Percentiles rank a stretch among this genome's conserved stretches.
Conservation (phyloP, 1,139 yeast species). For the Protomyces pachydermus region DNA sequence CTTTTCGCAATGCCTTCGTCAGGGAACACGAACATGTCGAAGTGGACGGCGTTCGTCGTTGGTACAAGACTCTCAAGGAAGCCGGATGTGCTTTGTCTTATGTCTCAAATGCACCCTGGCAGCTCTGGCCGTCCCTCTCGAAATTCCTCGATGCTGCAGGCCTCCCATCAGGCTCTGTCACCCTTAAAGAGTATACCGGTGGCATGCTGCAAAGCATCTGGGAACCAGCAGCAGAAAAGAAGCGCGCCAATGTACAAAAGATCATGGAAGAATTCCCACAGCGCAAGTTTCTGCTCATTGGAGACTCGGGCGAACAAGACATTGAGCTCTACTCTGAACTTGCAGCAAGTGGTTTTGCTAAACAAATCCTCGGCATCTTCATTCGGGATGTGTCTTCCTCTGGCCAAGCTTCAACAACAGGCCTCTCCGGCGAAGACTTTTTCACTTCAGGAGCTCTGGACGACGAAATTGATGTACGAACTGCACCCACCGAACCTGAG, state of each 20-base stretch:
- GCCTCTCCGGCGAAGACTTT: slow-evolving; percentile 22
- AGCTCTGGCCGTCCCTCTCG: slow-evolving; percentile 60
- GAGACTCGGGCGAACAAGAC: slow-evolving; percentile 95
- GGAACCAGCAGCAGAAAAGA: slow-evolving; percentile 82
- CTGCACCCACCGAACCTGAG: background rate
- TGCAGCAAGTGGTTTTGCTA: slow-evolving; percentile 53
- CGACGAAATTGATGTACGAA: slow-evolving; percentile 8
- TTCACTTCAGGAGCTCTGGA: slow-evolving; percentile 16
- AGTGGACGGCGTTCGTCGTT: slow-evolving; percentile 65
- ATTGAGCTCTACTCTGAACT: slow-evolving; percentile 81
- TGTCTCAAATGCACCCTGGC: slow-evolving; percentile 95
- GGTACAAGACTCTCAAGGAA: slow-evolving; percentile 51
- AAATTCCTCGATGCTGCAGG: slow-evolving; percentile 54
- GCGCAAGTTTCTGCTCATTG: slow-evolving; percentile 73
- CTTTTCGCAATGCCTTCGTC: slow-evolving; percentile 70
- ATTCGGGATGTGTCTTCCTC: slow-evolving; percentile 63
- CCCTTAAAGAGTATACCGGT: slow-evolving; percentile 79
- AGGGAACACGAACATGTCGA: slow-evolving; percentile 60
- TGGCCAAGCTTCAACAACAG: slow-evolving; percentile 9
- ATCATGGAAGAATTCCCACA: slow-evolving; percentile 71
- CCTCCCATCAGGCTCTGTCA: slow-evolving; percentile 76
- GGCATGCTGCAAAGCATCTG: slow-evolving; percentile 63
- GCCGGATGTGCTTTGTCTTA: slow-evolving; percentile 65
- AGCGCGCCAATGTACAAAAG: slow-evolving; percentile 57
- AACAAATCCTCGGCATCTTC: slow-evolving; percentile 65